Evolutionary conservation across 441 rosid genomes (phyloP).

Genomic region (Pelargonium citronellum): DNA sequence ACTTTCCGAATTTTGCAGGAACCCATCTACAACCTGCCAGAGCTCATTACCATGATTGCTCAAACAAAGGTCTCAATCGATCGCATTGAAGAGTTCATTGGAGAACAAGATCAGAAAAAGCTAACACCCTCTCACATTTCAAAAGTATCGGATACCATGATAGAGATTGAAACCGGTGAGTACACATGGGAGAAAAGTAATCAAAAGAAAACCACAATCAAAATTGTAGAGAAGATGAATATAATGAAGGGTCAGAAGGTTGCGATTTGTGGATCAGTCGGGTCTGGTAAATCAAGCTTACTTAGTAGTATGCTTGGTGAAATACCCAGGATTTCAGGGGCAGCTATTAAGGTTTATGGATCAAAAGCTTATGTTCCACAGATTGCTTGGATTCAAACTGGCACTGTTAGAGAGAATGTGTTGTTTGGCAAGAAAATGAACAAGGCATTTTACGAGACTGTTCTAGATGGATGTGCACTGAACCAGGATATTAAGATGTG

Average conservation of each 20-base stretch:
- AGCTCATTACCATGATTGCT: slow-evolving; percentile 58
- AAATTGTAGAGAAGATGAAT: slow-evolving; percentile 32
- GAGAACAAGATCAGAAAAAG: slow-evolving; percentile 50
- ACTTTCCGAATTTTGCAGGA: slow-evolving; percentile 65
- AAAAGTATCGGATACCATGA: slow-evolving; percentile 24
- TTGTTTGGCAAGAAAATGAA: slow-evolving; percentile 67
- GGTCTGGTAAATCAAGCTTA: slow-evolving; percentile 87
- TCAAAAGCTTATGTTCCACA: slow-evolving; percentile 90
- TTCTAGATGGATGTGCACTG: slow-evolving; percentile 76
- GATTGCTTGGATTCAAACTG: slow-evolving; percentile 84
- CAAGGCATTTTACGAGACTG: slow-evolving; percentile 42
- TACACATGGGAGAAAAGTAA: slow-evolving; percentile 42
- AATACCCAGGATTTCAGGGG: slow-evolving; percentile 67
- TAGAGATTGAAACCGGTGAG: slow-evolving; percentile 43
- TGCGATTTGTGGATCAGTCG: slow-evolving; percentile 88
- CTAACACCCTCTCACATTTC: slow-evolving; percentile 12
- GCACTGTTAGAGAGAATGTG: slow-evolving; percentile 78
- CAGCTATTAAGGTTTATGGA: slow-evolving; percentile 65
- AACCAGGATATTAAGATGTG: slow-evolving; percentile 77
- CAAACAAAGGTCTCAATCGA: slow-evolving; percentile 61
- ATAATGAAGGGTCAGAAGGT: slow-evolving; percentile 63
- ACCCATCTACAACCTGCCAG: slow-evolving; percentile 60
- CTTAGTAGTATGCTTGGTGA: slow-evolving; percentile 80
- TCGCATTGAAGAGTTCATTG: slow-evolving; percentile 42
- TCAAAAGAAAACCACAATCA: slow-evolving; percentile 32